phyloP scores from a whole-genome alignment of 805 yeast genomes.

The Geotrichum ghanense region DNA sequence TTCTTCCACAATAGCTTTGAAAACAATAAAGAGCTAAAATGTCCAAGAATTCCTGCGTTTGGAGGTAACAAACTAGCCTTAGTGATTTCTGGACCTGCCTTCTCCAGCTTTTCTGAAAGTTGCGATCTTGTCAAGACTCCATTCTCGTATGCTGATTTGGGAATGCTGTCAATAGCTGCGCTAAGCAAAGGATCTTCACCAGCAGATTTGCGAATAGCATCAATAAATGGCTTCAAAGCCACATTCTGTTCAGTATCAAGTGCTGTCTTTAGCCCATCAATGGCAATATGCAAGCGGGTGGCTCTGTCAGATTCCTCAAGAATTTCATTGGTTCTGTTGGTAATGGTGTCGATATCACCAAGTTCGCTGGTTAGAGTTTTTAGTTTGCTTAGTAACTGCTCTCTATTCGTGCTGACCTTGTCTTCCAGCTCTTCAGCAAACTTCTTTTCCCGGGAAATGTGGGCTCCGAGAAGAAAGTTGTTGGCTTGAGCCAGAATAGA shows the following conservation, averaged over 20 bases:
- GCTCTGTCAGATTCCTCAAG: slow-evolving; percentile 30
- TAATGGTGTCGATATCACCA: slow-evolving; percentile 36
- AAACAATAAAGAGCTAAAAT: slow-evolving; percentile 66
- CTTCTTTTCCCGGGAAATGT: slow-evolving; percentile 57
- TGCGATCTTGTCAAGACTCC: slow-evolving; percentile 73
- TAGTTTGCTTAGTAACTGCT: slow-evolving; percentile 63
- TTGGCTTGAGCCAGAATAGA: slow-evolving; percentile 60
- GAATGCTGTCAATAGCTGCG: slow-evolving; percentile 37
- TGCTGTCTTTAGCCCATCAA: slow-evolving; percentile 30
- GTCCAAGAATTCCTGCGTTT: slow-evolving; percentile 91
- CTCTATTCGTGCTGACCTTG: slow-evolving; percentile 61
- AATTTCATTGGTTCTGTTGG: slow-evolving; percentile 25
- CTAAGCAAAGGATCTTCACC: slow-evolving; percentile 39
- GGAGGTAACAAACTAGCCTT: slow-evolving; percentile 85
- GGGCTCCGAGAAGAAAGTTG: slow-evolving; percentile 56
- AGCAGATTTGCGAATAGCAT: slow-evolving; percentile 26
- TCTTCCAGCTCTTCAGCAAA: slow-evolving; percentile 47
- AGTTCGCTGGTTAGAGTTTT: slow-evolving; percentile 46
- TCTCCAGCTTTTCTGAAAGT: slow-evolving; percentile 66
- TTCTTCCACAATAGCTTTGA: slow-evolving; percentile 68
- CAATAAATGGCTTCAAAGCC: slow-evolving; percentile 25
- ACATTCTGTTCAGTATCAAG: slow-evolving; percentile 7
- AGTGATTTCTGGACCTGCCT: slow-evolving; percentile 78
- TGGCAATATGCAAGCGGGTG: slow-evolving; percentile 33
- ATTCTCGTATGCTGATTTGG: slow-evolving; percentile 31